A percentile compares a stretch with the other conserved stretches of the same genome.
Conservation (phyloP, 208 protist species). For the Acanthamoeba castellanii region DNA sequence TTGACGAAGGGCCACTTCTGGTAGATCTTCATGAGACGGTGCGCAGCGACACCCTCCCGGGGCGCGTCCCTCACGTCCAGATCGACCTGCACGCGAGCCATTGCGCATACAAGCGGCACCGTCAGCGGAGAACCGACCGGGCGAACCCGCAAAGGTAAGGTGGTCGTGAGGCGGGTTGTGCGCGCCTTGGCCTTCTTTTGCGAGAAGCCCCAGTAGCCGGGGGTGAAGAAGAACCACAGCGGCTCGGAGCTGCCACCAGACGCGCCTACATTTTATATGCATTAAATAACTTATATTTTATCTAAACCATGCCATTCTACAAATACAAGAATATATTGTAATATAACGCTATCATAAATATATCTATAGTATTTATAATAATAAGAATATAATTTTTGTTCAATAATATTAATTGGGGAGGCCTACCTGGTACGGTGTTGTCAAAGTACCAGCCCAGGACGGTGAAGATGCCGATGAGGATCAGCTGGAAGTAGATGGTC, state of each 20-base stretch:
- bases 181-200: background rate
- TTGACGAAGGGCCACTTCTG: conserved; percentile 51
- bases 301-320: background rate
- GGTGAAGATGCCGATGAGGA: conserved; percentile 58
- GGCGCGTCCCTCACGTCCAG: background rate
- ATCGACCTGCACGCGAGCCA: too few species aligned
- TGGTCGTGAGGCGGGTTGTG: background rate
- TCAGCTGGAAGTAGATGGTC: conserved; percentile 36
- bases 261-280: background rate
- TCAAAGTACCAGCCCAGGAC: conserved; percentile 68
- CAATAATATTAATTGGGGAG: background rate
- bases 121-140: background rate
- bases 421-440: conserved; percentile 42
- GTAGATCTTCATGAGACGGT: conserved; percentile 59
- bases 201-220: conserved; percentile 81
- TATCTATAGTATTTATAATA: background rate
- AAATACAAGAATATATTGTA: too few species aligned
- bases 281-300: background rate
- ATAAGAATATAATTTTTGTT: background rate
- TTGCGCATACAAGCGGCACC: too few species aligned
- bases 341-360: too few species aligned
- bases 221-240: conserved; percentile 80
- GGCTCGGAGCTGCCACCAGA: conserved; percentile 71
- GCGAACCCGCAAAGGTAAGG: background rate
- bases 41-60: background rate